Evolutionary conservation across 192 early-diverging fungal species (phyloP).

Genomic region (Coemansia sp.): DNA sequence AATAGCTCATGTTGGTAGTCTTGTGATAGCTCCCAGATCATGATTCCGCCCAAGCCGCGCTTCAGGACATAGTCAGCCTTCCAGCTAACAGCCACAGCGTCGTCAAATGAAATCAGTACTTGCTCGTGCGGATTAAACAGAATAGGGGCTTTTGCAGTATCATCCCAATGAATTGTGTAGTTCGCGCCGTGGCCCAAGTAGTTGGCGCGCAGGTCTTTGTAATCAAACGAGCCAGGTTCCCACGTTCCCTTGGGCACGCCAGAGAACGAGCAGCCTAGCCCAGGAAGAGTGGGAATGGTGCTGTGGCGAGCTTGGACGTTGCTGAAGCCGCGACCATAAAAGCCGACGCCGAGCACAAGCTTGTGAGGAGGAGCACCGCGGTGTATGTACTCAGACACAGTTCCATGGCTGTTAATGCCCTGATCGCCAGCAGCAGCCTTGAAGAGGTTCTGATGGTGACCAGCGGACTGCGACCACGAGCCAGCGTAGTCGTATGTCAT

Average conservation of each 20-base stretch:
- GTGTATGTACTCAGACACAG: conserved; percentile 68
- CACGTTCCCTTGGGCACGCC: conserved; percentile 80
- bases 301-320: conserved; percentile 64
- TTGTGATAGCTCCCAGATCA: conserved; percentile 79
- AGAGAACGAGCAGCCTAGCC: conserved; percentile 60
- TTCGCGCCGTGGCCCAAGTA: conserved; percentile 57
- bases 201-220: conserved; percentile 63
- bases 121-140: conserved; percentile 68
- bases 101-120: conserved; percentile 85
- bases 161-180: conserved; percentile 75
- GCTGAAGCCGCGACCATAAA: conserved; percentile 92
- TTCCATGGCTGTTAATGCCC: conserved; percentile 60
- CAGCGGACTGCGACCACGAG: conserved; percentile 63
- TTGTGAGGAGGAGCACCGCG: conserved; percentile 80
- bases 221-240: conserved; percentile 92
- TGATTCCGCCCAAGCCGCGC: conserved; percentile 64
- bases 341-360: conserved; percentile 84
- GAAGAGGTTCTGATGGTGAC: conserved; percentile 88
- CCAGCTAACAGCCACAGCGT: conserved; percentile 59
- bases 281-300: conserved; percentile 42
- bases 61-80: conserved; percentile 67
- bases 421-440: conserved; percentile 60
- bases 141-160: conserved; percentile 71
- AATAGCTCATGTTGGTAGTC: conserved; percentile 46
- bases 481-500: conserved; percentile 89